Conservation (phyloP, 176 grass and related monocot species). For the Pharus latifolius region DNA sequence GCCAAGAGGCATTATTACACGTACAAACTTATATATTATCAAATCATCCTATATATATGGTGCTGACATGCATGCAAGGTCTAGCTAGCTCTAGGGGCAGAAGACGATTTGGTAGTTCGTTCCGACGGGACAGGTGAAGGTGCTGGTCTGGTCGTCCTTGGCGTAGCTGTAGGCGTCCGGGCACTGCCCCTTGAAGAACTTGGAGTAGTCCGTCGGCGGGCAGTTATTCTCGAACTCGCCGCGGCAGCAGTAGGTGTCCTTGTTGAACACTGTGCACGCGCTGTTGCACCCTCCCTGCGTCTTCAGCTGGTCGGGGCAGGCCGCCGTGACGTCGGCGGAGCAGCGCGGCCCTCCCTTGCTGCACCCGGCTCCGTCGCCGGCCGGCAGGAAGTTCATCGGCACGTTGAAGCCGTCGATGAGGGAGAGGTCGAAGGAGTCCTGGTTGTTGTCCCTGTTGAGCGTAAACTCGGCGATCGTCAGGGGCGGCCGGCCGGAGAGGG, state of each 20-base stretch:
- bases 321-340: conserved; percentile 11
- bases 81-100: conserved; percentile 43
- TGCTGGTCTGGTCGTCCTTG: conserved; percentile 17
- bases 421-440: conserved; percentile 36
- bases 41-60: no score
- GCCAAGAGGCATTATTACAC: no score
- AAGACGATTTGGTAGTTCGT: conserved; percentile 33
- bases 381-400: conserved; percentile 32
- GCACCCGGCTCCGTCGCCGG: not conserved
- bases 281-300: conserved; percentile 33
- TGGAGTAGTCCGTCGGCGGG: conserved; percentile 15
- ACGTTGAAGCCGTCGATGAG: conserved; percentile 42
- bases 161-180: conserved; percentile 51
- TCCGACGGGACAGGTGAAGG: conserved; percentile 27
- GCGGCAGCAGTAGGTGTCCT: conserved; percentile 39
- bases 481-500: conserved; percentile 29
- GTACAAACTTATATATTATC: no score
- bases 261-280: conserved; percentile 39
- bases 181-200: conserved; percentile 36
- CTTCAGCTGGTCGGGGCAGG: conserved; percentile 28
- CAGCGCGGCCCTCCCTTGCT: not conserved
- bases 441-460: not conserved
- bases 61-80: no score
- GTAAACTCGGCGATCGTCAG: conserved; percentile 46
- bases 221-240: conserved; percentile 3